These are phyloP conservation scores for Colletotrichum viniferum DNA, from an alignment of 2,329 filamentous ascomycete species.

Conservation along the genomic window DNA sequence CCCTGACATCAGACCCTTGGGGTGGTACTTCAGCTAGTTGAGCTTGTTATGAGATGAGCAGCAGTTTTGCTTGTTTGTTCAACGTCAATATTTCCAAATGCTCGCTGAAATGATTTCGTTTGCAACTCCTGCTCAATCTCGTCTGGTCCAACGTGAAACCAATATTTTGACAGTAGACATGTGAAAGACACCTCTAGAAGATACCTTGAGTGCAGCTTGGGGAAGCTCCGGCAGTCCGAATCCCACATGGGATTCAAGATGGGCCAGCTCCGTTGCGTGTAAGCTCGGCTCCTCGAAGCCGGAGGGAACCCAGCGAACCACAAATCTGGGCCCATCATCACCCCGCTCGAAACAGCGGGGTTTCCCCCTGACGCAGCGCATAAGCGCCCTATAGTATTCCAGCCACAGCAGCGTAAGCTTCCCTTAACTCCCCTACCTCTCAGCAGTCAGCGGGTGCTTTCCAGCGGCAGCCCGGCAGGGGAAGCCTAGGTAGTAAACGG, in stretches of 20 bases:
- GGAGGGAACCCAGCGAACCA: not conserved
- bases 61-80: not conserved
- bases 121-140: not conserved
- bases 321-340: not conserved
- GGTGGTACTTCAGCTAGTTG: not conserved
- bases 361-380: not conserved
- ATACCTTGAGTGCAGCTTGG: not conserved
- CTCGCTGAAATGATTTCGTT: not conserved
- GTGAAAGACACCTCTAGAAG: not conserved
- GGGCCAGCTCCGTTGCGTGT: not conserved
- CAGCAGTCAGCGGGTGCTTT: not conserved
- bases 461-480: not conserved
- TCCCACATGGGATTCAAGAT: not conserved
- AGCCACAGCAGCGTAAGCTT: not conserved
- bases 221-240: not conserved
- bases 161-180: not conserved
- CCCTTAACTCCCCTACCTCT: not conserved
- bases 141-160: not conserved
- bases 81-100: not conserved
- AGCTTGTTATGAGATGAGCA: not conserved
- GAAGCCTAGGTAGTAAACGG: not conserved
- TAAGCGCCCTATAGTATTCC: not conserved
- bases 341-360: not conserved
- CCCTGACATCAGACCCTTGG: not conserved
- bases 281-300: not conserved